Percentiles rank a stretch among this genome's conserved stretches.
Evolutionary conservation across 768 basidiomycete species (phyloP).

Genomic region (Mycena indigotica): DNA sequence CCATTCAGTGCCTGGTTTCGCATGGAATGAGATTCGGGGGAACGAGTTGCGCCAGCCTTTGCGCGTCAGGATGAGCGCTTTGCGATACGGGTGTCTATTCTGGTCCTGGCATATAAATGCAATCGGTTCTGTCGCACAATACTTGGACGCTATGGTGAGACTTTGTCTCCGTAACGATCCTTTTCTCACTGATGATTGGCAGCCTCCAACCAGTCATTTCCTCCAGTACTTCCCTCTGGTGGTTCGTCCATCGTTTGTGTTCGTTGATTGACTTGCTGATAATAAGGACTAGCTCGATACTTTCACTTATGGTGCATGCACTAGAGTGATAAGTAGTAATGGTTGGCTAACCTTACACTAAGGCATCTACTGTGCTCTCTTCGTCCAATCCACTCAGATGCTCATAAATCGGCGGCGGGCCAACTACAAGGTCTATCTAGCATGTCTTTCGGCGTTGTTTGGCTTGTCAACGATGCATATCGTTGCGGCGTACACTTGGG

Average conservation of each 20-base stretch:
- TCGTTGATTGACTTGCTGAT: neutral
- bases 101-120: too few relatives aligned
- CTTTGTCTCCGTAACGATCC: neutral
- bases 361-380: slow-evolving; percentile 9
- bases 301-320: slow-evolving; percentile 5
- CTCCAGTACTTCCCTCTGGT: slow-evolving; percentile 10
- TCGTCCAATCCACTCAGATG: slow-evolving; percentile 4
- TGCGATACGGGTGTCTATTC: too few relatives aligned
- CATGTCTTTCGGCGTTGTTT: slow-evolving; percentile 2
- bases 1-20: neutral
- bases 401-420: neutral
- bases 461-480: slow-evolving; percentile 14
- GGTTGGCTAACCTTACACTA: neutral
- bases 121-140: too few relatives aligned
- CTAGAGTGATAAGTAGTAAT: too few relatives aligned
- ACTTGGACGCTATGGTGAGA: neutral
- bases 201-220: slow-evolving; percentile 3
- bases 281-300: slow-evolving; percentile 2
- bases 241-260: neutral
- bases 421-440: slow-evolving; percentile 4
- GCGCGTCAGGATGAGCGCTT: too few relatives aligned
- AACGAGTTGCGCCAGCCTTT: too few relatives aligned
- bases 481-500: slow-evolving; percentile 7
- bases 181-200: neutral
- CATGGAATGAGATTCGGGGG: neutral